These are phyloP conservation scores for Aciculoconidium aculeatum DNA, from an alignment of 805 yeast genomes.

Conservation along the genomic window DNA sequence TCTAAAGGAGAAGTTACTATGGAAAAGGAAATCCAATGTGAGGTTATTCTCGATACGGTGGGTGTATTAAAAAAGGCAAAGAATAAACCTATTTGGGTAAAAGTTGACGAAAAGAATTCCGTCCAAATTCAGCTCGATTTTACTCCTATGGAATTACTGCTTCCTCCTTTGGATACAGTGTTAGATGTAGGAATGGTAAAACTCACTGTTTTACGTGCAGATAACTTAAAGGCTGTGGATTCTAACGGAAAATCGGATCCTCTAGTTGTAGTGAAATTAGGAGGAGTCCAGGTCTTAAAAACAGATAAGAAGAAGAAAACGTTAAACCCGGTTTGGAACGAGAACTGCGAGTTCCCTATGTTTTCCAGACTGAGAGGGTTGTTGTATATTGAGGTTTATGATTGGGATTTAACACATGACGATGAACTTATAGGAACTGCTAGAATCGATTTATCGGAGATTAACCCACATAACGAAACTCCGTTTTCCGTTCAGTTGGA, in stretches of 20 bases:
- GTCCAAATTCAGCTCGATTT: conserved; percentile 51
- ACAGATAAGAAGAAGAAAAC: conserved; percentile 62
- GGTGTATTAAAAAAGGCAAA: conserved; percentile 50
- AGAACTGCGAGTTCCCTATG: conserved; percentile 51
- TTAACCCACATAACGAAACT: conserved; percentile 42
- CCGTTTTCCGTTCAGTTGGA: conserved; percentile 45
- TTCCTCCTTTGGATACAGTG: conserved; percentile 56
- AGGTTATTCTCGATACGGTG: conserved; percentile 43
- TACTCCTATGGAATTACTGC: conserved; percentile 49
- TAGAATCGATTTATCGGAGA: conserved; percentile 41
- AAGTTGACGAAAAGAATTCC: conserved; percentile 32
- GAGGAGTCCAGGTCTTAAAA: conserved; percentile 49
- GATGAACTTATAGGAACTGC: conserved; percentile 56
- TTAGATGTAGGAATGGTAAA: conserved; percentile 62
- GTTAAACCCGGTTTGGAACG: conserved; percentile 74
- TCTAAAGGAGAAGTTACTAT: conserved; percentile 43
- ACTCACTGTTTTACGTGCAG: conserved; percentile 53
- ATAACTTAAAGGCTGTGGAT: conserved; percentile 53
- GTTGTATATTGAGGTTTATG: conserved; percentile 48
- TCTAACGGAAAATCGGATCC: conserved; percentile 79
- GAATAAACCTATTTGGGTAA: conserved; percentile 40
- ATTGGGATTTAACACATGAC: conserved; percentile 76
- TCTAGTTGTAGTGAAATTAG: conserved; percentile 44
- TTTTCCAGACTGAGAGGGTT: conserved; percentile 55
- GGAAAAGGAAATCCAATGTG: conserved; percentile 46